Base-by-base conservation (phyloP, 495 filamentous ascomycete species). In the Hypoxylon trugodes region DNA sequence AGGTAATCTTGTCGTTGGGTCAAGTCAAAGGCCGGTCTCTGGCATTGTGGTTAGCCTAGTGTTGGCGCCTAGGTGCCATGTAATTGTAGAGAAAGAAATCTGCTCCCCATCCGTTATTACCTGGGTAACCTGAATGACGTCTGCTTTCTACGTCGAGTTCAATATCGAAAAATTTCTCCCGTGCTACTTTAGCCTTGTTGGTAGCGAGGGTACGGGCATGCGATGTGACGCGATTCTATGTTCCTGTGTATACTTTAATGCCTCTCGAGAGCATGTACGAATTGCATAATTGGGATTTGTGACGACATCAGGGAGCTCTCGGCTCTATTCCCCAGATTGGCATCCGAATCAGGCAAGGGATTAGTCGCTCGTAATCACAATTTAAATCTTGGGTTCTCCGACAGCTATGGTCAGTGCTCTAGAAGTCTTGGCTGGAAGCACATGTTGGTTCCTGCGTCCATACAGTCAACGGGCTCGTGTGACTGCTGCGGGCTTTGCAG, bases 311-410 rank as follows among this genome's bases (percentile, higher is more conserved):
- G 46, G 56, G 38, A 21, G 24, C 50, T 62, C 52, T 67, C 58
- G 64, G 64, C 52, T 67, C 33, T 62, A 67, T 58, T 62, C 64
- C 58, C 58, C 64, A 57, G 58, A 62, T 62, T 67, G 48, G 64
- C 16, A 54, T 49, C 64, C 59, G 15, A 58, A 67, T 30, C 38
- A 21, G 64, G 64, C 13, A 67, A 60, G 13, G 25, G 26, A 21
- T 21, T 62, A 33, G 64, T 49, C 25, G 58, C 64, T 67, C 64
- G 53, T 67, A 67, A 67, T 67, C 58, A 61, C 36, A 58, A 61
- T 19, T 42, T 62, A 59, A 52, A 66, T 53, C 37, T 37, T 22
- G 15, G 38, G 52, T 15, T 50, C 43, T 24, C 35, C 48, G 13
- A 22, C 36, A 6, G 45, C 19, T 24, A 32, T 61, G 64, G 58